Conservation (phyloP, 768 basidiomycete genomes). For the Galerina sulciceps region DNA sequence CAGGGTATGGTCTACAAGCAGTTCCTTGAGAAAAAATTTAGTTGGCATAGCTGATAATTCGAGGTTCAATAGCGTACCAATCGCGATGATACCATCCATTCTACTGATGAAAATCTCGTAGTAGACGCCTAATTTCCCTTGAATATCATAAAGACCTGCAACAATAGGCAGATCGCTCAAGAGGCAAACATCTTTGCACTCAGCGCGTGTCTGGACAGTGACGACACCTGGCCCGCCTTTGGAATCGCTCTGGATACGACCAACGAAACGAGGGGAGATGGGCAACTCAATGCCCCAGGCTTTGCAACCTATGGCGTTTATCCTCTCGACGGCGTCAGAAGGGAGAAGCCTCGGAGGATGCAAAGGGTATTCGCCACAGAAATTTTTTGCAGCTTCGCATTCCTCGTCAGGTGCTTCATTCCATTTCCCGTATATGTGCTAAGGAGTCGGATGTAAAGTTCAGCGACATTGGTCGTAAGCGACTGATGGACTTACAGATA, state of each 20-base stretch:
- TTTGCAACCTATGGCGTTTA: conserved; percentile 46
- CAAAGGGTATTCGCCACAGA: conserved; percentile 47
- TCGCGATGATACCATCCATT: conserved; percentile 64
- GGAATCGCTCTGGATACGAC: conserved; percentile 42
- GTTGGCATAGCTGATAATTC: neutral
- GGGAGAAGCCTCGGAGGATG: conserved; percentile 51
- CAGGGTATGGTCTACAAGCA: conserved; percentile 66
- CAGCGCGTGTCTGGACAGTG: conserved; percentile 41
- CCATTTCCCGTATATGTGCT: conserved; percentile 52
- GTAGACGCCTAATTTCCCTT: conserved; percentile 61
- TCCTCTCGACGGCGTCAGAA: conserved; percentile 55
- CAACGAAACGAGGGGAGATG: conserved; percentile 44
- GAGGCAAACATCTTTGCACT: conserved; percentile 56
- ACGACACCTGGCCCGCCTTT: conserved; percentile 38
- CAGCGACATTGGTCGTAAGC: neutral
- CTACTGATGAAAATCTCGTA: conserved; percentile 60
- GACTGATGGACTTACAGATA: conserved; percentile 32
- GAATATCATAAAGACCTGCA: conserved; percentile 62
- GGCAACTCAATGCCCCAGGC: conserved; percentile 60
- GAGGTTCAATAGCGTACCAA: conserved; percentile 44
- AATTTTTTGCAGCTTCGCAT: conserved; percentile 52
- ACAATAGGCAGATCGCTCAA: conserved; percentile 64
- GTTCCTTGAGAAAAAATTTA: conserved; percentile 47
- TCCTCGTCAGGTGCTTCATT: conserved; percentile 64
- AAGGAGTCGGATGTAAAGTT: neutral